Conservation (phyloP, 2,329 filamentous ascomycete genomes). For the Colletotrichum eremochloae region DNA sequence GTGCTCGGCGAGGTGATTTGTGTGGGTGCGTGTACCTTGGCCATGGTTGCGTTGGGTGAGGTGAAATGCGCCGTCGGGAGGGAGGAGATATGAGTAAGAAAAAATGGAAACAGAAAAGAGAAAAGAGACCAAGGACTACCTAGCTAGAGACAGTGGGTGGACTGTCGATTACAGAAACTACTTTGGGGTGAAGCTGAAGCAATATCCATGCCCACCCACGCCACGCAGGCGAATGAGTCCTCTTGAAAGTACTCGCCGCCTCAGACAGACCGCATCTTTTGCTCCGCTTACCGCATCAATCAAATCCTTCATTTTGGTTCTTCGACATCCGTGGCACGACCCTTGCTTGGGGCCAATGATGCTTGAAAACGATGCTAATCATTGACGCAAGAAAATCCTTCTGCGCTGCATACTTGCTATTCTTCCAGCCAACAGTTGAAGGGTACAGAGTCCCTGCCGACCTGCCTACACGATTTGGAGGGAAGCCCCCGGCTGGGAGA, state of each 20-base stretch:
- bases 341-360: conserved; percentile 2
- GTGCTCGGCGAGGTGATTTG: background rate
- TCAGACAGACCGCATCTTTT: conserved; percentile 29
- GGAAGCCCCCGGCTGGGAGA: background rate
- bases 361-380: conserved; percentile 4
- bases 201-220: background rate
- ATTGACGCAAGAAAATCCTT: conserved; percentile 10
- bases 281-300: conserved; percentile 6
- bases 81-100: too few relatives aligned
- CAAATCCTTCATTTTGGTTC: background rate
- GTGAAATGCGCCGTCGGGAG: conserved; percentile 9
- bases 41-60: background rate
- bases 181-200: background rate
- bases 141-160: too few relatives aligned
- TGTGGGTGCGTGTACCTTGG: too few relatives aligned
- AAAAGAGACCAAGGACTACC: too few relatives aligned
- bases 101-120: too few relatives aligned
- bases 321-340: background rate
- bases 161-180: conserved; percentile 11
- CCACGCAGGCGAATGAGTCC: background rate
- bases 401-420: background rate
- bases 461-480: background rate
- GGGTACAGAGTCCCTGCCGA: background rate
- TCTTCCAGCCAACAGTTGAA: background rate
- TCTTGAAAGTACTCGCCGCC: background rate